phyloP scores from a whole-genome alignment of 768 basidiomycete genomes.

The Pulveroboletus frians region DNA sequence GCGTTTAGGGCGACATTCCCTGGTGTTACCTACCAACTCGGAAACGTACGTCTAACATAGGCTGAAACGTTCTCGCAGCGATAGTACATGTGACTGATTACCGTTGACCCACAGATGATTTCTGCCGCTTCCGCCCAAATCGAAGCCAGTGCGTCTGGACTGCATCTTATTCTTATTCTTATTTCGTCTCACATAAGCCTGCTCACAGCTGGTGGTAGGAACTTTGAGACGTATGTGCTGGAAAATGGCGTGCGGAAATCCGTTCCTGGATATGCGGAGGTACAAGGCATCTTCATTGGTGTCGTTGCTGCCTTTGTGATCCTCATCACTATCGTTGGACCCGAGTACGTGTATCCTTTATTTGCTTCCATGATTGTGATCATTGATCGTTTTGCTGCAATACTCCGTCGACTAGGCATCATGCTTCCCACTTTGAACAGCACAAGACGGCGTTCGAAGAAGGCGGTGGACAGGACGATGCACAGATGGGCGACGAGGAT shows the following conservation, averaged over 20 bases:
- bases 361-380: not conserved
- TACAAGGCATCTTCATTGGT: slow-evolving; percentile 87
- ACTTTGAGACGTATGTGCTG: slow-evolving; percentile 47
- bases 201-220: slow-evolving; percentile 51
- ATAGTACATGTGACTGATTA: not conserved
- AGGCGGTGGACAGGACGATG: slow-evolving; percentile 54
- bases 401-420: slow-evolving; percentile 44
- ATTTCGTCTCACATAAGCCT: not conserved
- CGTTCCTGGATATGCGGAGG: slow-evolving; percentile 66
- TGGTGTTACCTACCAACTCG: slow-evolving; percentile 80
- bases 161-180: not conserved
- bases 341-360: slow-evolving; percentile 50
- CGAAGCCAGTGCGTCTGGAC: slow-evolving; percentile 52
- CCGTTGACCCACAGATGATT: slow-evolving; percentile 41
- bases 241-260: slow-evolving; percentile 34
- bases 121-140: slow-evolving; percentile 75
- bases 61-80: not conserved
- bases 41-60: slow-evolving; percentile 47
- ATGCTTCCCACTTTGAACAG: slow-evolving; percentile 80
- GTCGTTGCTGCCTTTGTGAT: slow-evolving; percentile 74
- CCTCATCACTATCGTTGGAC: slow-evolving; percentile 71
- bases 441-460: slow-evolving; percentile 75
- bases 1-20: slow-evolving; percentile 88
- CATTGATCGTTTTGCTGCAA: not conserved
- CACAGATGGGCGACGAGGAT: slow-evolving; percentile 25